Evolutionary conservation across 148 eudicot genomes (phyloP).

Genomic region (Pharnaceum exiguum): DNA sequence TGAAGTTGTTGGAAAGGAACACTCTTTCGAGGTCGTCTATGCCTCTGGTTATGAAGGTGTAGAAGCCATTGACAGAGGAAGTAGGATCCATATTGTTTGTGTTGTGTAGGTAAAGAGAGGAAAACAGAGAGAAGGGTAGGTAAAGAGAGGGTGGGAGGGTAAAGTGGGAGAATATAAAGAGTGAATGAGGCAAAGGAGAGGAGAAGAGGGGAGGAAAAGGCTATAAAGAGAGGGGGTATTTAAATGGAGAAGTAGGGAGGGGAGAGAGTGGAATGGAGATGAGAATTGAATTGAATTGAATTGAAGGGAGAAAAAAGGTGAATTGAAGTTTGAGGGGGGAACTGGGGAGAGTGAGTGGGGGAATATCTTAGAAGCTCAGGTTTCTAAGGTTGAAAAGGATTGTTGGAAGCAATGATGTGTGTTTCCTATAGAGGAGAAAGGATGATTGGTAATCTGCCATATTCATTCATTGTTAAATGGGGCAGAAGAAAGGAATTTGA

Average conservation of each 20-base stretch:
- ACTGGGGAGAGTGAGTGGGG: slow-evolving; percentile 21
- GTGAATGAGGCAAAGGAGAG: neutral
- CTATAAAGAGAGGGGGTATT: slow-evolving; percentile 23
- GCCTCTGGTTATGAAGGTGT: slow-evolving; percentile 57
- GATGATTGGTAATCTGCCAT: slow-evolving; percentile 91
- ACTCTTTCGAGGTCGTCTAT: slow-evolving; percentile 62
- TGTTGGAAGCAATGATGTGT: slow-evolving; percentile 97
- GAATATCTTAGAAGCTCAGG: slow-evolving; percentile 75
- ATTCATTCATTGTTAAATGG: slow-evolving; percentile 74
- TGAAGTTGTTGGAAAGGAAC: slow-evolving; percentile 52
- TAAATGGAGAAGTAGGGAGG: slow-evolving; percentile 16
- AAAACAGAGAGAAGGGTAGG: neutral
- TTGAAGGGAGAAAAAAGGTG: neutral
- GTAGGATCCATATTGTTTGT: slow-evolving; percentile 38
- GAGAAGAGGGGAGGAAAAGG: slow-evolving; percentile 12
- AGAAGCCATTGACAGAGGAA: slow-evolving; percentile 67
- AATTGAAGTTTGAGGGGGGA: slow-evolving; percentile 9
- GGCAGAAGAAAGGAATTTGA: slow-evolving; percentile 21
- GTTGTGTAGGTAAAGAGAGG: neutral
- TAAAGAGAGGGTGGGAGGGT: neutral
- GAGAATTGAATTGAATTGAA: slow-evolving; percentile 9
- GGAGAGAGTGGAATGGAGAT: neutral
- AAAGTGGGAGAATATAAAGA: neutral
- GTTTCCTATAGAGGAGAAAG: slow-evolving; percentile 90
- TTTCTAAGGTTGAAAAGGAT: slow-evolving; percentile 74